Percentiles rank a stretch among this genome's conserved stretches.
These are phyloP conservation scores for Cyphellophora europaea DNA, from an alignment of 2,329 filamentous ascomycete species.

Conservation along the genomic window DNA sequence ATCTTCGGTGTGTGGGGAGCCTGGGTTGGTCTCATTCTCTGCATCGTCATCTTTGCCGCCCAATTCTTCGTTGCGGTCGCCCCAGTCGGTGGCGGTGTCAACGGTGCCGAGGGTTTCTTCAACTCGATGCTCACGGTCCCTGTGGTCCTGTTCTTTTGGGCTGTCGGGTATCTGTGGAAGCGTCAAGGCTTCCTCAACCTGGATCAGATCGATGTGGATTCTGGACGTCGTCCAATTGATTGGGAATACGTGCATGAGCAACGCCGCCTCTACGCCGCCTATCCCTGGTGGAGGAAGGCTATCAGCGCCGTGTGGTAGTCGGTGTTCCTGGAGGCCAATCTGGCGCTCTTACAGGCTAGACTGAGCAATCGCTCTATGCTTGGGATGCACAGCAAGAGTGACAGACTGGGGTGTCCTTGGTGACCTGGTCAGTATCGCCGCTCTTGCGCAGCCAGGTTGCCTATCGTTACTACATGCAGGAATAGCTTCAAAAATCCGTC, in stretches of 20 bases:
- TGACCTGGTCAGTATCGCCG: too few species aligned
- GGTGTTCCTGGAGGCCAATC: too few species aligned
- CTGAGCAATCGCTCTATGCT: too few species aligned
- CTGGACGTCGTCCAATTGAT: slow-evolving; percentile 54
- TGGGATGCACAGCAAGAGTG: too few species aligned
- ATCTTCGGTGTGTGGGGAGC: slow-evolving; percentile 73
- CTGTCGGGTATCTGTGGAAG: slow-evolving; percentile 56
- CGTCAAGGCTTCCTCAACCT: slow-evolving; percentile 49
- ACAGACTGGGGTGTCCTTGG: too few species aligned
- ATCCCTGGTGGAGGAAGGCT: not conserved
- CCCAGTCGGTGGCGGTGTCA: slow-evolving; percentile 41
- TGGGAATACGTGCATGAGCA: slow-evolving; percentile 41
- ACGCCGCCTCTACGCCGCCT: not conserved
- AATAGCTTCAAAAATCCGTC: too few species aligned
- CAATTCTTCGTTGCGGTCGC: slow-evolving; percentile 66
- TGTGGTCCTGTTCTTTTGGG: slow-evolving; percentile 47
- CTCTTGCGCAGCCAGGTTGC: too few species aligned
- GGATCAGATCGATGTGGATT: slow-evolving; percentile 57
- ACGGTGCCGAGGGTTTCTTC: slow-evolving; percentile 61
- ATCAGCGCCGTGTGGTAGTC: not conserved
- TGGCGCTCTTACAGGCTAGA: too few species aligned
- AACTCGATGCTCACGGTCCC: slow-evolving; percentile 47
- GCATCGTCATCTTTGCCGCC: slow-evolving; percentile 64
- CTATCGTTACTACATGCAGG: too few species aligned
- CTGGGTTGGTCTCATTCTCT: slow-evolving; percentile 69